Conservation (phyloP, 164 flowering plant genomes). For the Umbellularia californica region DNA sequence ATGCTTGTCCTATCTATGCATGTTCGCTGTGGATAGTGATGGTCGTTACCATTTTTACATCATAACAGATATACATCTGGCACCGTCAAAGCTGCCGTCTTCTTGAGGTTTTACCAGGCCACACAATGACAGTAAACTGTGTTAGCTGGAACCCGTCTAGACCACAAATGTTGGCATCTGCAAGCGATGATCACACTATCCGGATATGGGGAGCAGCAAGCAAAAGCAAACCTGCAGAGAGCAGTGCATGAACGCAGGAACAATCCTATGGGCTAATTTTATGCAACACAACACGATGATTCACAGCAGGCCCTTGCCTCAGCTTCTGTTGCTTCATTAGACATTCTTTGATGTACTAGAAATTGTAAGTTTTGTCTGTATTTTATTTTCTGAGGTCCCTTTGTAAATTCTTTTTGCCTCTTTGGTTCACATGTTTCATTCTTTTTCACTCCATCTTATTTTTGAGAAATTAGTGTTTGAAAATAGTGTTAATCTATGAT, state of each 20-base stretch:
- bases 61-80: slow-evolving; percentile 80
- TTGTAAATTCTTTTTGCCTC: no score
- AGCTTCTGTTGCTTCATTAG: background rate
- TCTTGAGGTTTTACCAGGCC: slow-evolving; percentile 67
- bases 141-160: slow-evolving; percentile 88
- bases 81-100: slow-evolving; percentile 50
- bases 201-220: slow-evolving; percentile 84
- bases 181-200: slow-evolving; percentile 85
- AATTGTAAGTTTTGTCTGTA: background rate
- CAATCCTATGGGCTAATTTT: background rate
- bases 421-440: no score
- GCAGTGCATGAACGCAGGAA: background rate
- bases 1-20: no score
- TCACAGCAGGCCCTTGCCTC: background rate
- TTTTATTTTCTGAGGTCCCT: background rate
- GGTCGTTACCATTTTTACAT: background rate
- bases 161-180: slow-evolving; percentile 79
- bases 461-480: no score
- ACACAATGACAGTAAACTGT: slow-evolving; percentile 74
- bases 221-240: slow-evolving; percentile 7
- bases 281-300: slow-evolving; percentile 1
- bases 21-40: no score
- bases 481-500: no score
- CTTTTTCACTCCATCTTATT: no score
- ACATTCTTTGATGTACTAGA: slow-evolving; percentile 10